Base-by-base conservation (phyloP, 2,329 filamentous ascomycete species). In the Dothideomycetidae sp. region DNA sequence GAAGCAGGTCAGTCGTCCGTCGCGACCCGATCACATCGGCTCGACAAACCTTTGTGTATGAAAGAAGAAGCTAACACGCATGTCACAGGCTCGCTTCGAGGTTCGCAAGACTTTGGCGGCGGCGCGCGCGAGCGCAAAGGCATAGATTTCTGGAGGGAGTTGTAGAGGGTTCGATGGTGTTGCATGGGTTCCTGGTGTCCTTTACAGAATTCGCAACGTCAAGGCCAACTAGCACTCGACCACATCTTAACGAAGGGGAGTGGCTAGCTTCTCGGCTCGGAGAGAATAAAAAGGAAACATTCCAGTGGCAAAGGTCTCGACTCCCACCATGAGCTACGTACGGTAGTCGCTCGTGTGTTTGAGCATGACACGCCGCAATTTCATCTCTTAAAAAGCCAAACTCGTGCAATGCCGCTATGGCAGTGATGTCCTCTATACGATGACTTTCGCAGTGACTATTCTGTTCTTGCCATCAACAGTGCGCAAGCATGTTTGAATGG, bases 21-120 rank as follows among this genome's bases (percentile, higher is more conserved):
- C 10, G 13, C 9, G 9, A 14, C 9, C 31, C 17, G 21, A 26
- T 26, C 21, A 7, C n/a, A n/a, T n/a, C n/a, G n/a, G n/a, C n/a
- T n/a, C n/a, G n/a, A n/a, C n/a, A n/a, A n/a, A n/a, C n/a, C n/a
- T n/a, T n/a, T n/a, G n/a, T n/a, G n/a, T n/a, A n/a, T n/a, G n/a
- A n/a, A n/a, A n/a, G n/a, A n/a, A n/a, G n/a, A n/a, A n/a, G 29
- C 37, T 37, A 36, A 31, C n/a, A 12, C 14, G 28, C 28, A 32
- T 5, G 4, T 26, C 42, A 37, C 53, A 78, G 74, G 71, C 73
- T 65, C 82, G 86, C 64, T 96, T 92, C 71, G 86, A 94, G 75
- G 80, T 93, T 68, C 81, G 81, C 70, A 96, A 94, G 81, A 79
- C 83, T 58, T 73, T 92, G 62, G 83, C 85, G 62, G 93, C 93